Conservation (phyloP, 495 filamentous ascomycete species). For the Coniosporium apollinis region DNA sequence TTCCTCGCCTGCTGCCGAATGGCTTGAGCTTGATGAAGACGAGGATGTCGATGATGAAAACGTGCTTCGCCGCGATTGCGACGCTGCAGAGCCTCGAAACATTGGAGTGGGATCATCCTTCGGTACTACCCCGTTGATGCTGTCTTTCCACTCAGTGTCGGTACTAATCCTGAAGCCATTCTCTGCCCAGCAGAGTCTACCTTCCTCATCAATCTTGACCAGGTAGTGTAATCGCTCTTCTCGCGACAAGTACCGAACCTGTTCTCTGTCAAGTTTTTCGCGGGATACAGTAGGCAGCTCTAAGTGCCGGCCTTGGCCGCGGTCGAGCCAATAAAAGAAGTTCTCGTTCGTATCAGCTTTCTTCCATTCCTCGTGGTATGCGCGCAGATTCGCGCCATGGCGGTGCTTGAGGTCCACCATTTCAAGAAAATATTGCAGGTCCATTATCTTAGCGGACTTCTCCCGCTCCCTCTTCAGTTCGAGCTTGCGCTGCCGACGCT, state of each 20-base stretch:
- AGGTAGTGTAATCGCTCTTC: constrained; percentile 24
- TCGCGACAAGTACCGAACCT: constrained; percentile 25
- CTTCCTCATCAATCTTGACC: constrained; percentile 22
- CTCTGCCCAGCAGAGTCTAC: constrained; percentile 29
- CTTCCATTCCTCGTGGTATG: constrained; percentile 77
- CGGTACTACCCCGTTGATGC: constrained; percentile 57
- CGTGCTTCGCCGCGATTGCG: background rate
- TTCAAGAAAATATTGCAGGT: constrained; percentile 78
- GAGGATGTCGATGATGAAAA: constrained; percentile 4
- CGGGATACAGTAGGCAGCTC: constrained; percentile 19
- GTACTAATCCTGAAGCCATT: constrained; percentile 64
- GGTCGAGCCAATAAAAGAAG: constrained; percentile 94
- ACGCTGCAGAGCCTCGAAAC: no score
- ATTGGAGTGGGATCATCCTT: constrained; percentile 41
- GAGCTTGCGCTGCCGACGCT: constrained; percentile 17
- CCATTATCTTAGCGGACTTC: constrained; percentile 60
- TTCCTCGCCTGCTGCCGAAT: constrained; percentile 17
- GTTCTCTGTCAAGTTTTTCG: constrained; percentile 21
- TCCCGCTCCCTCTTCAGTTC: constrained; percentile 29
- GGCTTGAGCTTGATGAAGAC: constrained; percentile 11
- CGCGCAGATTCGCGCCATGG: constrained; percentile 68
- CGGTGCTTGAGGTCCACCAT: constrained; percentile 74
- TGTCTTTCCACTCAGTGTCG: constrained; percentile 57
- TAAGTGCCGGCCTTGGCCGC: constrained; percentile 33
- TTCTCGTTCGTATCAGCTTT: constrained; percentile 58